Evolutionary conservation across 2,329 filamentous ascomycete species (phyloP).

Genomic region (Xylaria sp.): DNA sequence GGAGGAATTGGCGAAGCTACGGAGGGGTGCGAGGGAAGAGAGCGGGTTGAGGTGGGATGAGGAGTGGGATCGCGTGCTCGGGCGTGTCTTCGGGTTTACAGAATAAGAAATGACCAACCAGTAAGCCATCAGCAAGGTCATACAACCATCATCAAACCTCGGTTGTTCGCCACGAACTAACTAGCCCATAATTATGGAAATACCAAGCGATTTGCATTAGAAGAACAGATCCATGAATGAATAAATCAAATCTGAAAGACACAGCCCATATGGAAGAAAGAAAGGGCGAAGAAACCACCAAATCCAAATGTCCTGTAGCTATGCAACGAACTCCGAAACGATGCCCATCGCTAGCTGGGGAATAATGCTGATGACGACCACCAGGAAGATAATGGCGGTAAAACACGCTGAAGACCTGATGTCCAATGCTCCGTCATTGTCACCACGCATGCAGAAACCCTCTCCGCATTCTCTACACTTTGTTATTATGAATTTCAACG

Average conservation of each 20-base stretch:
- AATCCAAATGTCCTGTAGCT: not conserved
- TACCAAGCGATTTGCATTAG: not conserved
- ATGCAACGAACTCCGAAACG: constrained; percentile 31
- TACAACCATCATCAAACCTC: not conserved
- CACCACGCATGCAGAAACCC: not conserved
- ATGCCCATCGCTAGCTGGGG: constrained; percentile 27
- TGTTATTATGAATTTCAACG: too few relatives aligned
- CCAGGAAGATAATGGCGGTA: not conserved
- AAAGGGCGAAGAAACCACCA: not conserved
- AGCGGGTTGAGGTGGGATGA: constrained; percentile 85
- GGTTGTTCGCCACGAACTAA: not conserved
- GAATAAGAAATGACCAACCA: constrained; percentile 32
- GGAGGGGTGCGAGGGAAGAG: constrained; percentile 76
- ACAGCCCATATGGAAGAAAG: not conserved
- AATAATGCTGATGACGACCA: constrained; percentile 16
- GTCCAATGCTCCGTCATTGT: not conserved
- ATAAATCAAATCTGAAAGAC: not conserved
- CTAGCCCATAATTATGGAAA: not conserved
- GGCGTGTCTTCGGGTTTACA: constrained; percentile 70
- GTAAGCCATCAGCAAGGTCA: not conserved
- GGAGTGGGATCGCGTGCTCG: constrained; percentile 89
- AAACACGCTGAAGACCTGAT: not conserved
- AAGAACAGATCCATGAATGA: not conserved
- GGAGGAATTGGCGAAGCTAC: constrained; percentile 68
- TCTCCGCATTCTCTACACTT: not conserved